Conservation (phyloP, 1,284 basidiomycete species). For the Filobasidium uniguttulatum region DNA sequence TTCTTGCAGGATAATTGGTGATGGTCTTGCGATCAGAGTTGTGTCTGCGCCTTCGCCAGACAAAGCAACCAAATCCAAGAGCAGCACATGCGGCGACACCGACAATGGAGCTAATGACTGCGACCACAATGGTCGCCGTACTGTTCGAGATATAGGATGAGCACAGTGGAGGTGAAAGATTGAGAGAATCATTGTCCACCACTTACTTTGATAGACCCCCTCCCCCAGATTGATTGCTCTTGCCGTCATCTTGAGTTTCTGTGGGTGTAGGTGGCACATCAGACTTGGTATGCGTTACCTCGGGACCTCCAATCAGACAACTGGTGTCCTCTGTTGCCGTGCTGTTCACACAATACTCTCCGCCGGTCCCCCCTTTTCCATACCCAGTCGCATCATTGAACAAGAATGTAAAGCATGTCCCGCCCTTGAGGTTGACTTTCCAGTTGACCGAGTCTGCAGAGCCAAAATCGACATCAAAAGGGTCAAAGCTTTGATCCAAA, state of each 20-base stretch:
- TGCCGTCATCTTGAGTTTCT: too few species aligned
- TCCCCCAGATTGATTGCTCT: neutral
- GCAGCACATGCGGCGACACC: conserved; percentile 8
- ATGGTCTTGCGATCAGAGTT: neutral
- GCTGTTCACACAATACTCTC: conserved; percentile 7
- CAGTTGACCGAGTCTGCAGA: neutral
- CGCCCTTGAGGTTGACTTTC: conserved; percentile 11
- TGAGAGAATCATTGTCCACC: neutral
- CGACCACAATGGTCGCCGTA: conserved; percentile 2
- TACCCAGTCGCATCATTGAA: conserved; percentile 14
- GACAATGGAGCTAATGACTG: conserved; percentile 6
- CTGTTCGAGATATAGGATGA: neutral
- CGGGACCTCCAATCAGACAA: conserved; percentile 8
- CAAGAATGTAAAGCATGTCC: conserved; percentile 11
- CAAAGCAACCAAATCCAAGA: conserved; percentile 5
- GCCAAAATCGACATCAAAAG: conserved; percentile 10
- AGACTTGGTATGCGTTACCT: neutral
- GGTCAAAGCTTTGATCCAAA: conserved; percentile 10
- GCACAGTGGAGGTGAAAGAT: too few species aligned
- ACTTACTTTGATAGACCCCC: neutral
- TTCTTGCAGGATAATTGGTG: too few species aligned
- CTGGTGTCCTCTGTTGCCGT: conserved; percentile 1
- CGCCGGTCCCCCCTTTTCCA: conserved; percentile 8
- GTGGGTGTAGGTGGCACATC: too few species aligned
- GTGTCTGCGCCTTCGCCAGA: conserved; percentile 4